Base-by-base conservation (phyloP, 768 basidiomycete genomes). In the Boletus edulis region DNA sequence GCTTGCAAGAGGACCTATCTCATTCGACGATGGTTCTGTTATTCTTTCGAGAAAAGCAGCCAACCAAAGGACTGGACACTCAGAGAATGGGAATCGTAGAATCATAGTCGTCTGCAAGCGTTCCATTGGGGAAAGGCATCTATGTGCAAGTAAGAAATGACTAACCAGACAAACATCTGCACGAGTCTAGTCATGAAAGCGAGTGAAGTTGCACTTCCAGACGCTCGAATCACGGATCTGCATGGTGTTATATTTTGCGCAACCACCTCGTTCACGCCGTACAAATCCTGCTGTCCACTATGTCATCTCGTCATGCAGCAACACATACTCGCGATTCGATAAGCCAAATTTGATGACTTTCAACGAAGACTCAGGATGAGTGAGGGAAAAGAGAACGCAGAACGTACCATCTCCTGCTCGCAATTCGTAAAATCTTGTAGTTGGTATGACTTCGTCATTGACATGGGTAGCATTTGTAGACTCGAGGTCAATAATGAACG, bases 391-490 rank as follows among this genome's bases (percentile, higher is more conserved):
- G 40, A 20, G 18, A 41, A 39, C 6, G 56, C 10, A n/a, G 31
- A 8, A 54, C 86, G 52, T 55, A 94, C 93, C 87, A 70, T 96
- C 94, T 24, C 83, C 79, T 18, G 81, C 74, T 70, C 80, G 86
- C 49, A 96, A 74, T 70, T 96, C 94, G 67, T 87, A 95, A 69
- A 85, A 99, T 56, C 96, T 78, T 9, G 93, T 87, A 2, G 85
- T 76, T 3, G 97, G 97, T 57, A 98, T 88, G 46, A 79, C 72
- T 63, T 87, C 82, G 57, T 86, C 91, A 64, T 98, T 98, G 44
- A 99, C 96, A 61, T 83, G 79, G 0, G 97, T 98, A 3, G 91
- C 86, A 67, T 99, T 99, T 3, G 97, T 98, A n/a, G 94, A 97
- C 62, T 99, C 95, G 10, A 99, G 83, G 73, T 99, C 97, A 56